A percentile compares a stretch with the other conserved stretches of the same genome.
These are phyloP conservation scores for Solanum infundibuliforme DNA, from an alignment of 257 asterid genomes.

Conservation along the genomic window DNA sequence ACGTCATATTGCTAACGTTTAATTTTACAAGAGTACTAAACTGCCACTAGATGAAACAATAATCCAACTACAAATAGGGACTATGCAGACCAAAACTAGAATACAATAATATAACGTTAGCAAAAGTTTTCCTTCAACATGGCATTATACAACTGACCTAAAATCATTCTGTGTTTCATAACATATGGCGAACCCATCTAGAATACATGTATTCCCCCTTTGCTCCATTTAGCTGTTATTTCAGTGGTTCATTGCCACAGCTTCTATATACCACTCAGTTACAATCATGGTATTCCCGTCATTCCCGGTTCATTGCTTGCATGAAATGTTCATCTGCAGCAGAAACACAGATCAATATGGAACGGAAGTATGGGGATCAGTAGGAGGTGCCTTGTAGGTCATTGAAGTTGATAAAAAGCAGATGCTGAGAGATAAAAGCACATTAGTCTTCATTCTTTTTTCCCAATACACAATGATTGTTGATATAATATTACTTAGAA, in stretches of 20 bases:
- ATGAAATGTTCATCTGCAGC: conserved; percentile 3
- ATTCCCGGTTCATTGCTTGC: conserved; percentile 55
- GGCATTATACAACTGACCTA: conserved; percentile 50
- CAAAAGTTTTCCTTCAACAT: conserved; percentile 9
- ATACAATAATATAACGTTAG: conserved; percentile 25
- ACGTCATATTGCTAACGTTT: conserved; percentile 11
- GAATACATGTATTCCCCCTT: neutral
- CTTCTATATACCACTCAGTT: conserved; percentile 2
- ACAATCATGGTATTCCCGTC: conserved; percentile 5
- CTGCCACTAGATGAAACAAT: conserved; percentile 11
- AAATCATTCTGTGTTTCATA: conserved; percentile 19
- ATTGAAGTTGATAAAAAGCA: neutral
- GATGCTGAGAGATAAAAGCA: neutral
- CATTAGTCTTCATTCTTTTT: neutral
- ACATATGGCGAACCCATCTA: conserved; percentile 8
- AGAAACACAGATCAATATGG: neutral
- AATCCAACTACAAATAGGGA: conserved; percentile 25
- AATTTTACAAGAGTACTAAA: conserved; percentile 21
- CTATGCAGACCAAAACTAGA: conserved; percentile 17
- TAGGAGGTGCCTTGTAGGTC: neutral
- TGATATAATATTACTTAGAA: neutral
- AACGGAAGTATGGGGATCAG: neutral
- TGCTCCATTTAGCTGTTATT: conserved; percentile 1
- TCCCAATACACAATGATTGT: neutral
- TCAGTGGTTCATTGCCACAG: neutral